Evolutionary conservation across 2,329 filamentous ascomycete genomes (phyloP), one percentile per base, ranked within the genome.

Genomic region (Emericellopsis cladophorae): DNA sequence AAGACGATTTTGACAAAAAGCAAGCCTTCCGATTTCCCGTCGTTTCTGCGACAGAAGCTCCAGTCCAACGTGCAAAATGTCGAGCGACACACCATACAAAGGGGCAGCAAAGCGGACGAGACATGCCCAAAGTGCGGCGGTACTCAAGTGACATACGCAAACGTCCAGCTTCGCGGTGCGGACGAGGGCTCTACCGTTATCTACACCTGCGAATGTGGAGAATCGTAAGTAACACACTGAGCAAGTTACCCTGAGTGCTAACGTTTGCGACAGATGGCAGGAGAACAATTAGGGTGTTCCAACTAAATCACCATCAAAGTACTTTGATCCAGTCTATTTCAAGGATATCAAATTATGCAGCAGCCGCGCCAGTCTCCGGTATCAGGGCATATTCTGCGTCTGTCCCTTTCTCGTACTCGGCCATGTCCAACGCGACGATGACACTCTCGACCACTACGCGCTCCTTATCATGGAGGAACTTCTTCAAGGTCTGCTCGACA

Each of bases 351-450:
- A 44, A 49, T 56, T 53, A 66, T 45, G 62, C 64, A 43, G 59
- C 51, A 49, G 61, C 61, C 48, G 62, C 62, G 46, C 60, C 57
- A 39, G 62, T 61, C 51, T 84, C 76, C 4, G 89, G 90, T 49
- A 96, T 81, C 54, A 95, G 73, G 37, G 92, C 92, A 68, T 98
- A 98, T 58, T 98, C 89, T 26, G 79, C 67, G 62, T 95, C 79
- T 34, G 85, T 84, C 50, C 79, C 84, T 68, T 84, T 87, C 70
- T 98, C 92, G 55, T 87, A 95, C 56, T 95, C 90, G 10, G 89
- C 92, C 87, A 98, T 98, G 61, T 98, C 92, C 49, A 98, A 70
- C 36, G 92, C 92, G 42, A 98, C 92, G 51, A 95, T 79, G 32
- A 95, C 81, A 60, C 90, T 96, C 57, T 98, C 92, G 44, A 88